These are phyloP conservation scores for Bipolaris bicolor DNA, from an alignment of 2,329 filamentous ascomycete species.

Conservation along the genomic window DNA sequence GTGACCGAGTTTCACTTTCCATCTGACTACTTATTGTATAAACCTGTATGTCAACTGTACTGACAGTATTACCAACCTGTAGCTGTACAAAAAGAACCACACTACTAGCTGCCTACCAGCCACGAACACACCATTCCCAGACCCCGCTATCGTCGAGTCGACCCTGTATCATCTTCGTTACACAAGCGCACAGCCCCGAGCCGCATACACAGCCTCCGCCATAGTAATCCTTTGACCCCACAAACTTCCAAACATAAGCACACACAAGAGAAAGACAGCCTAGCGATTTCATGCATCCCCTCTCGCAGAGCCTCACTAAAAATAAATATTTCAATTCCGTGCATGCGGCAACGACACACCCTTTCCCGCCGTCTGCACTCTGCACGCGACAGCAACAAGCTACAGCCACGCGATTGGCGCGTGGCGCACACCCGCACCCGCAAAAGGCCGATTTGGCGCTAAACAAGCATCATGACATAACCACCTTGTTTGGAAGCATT, in stretches of 20 bases:
- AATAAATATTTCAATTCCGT: conserved; percentile 14
- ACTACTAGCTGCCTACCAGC: background rate
- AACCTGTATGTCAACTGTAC: background rate
- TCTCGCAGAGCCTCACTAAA: conserved; percentile 12
- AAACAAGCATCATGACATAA: conserved; percentile 22
- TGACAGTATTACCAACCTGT: background rate
- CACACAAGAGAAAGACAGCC: background rate
- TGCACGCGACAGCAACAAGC: background rate
- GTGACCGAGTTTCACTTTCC: background rate
- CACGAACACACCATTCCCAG: background rate
- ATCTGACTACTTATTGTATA: background rate
- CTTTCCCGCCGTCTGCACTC: conserved; percentile 10
- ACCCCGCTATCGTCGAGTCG: background rate
- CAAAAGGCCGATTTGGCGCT: conserved; percentile 4
- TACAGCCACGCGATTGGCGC: background rate
- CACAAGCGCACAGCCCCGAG: background rate
- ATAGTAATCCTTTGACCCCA: background rate
- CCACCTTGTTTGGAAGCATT: conserved; percentile 2
- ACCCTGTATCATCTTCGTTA: background rate
- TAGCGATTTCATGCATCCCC: background rate
- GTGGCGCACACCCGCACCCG: background rate
- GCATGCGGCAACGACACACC: conserved; percentile 11
- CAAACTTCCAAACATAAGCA: conserved; percentile 3
- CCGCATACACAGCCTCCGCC: background rate
- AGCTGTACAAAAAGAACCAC: background rate